phyloP scores from a whole-genome alignment of 768 basidiomycete species.

The Lactarius vividus region DNA sequence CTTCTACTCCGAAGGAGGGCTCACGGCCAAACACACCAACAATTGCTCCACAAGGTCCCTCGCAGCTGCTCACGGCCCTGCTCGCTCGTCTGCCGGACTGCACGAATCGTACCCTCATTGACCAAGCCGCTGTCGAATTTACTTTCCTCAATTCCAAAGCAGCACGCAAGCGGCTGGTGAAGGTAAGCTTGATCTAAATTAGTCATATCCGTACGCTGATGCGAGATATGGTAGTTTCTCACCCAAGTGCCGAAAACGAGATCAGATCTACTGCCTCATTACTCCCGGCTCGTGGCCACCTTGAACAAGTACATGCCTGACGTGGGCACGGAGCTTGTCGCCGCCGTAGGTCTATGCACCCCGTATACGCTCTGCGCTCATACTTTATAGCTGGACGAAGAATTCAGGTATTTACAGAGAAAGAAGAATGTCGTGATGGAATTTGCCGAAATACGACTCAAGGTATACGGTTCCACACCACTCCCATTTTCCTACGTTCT shows the following conservation, averaged over 20 bases:
- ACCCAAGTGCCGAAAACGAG: slow-evolving; percentile 82
- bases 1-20: slow-evolving; percentile 60
- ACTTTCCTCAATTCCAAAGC: slow-evolving; percentile 97
- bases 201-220: background rate
- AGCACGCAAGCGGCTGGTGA: slow-evolving; percentile 85
- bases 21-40: slow-evolving; percentile 57
- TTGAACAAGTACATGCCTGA: slow-evolving; percentile 93
- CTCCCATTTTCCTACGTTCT: background rate
- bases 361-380: slow-evolving; percentile 7
- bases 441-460: slow-evolving; percentile 77
- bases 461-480: slow-evolving; percentile 46
- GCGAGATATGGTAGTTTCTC: slow-evolving; percentile 54
- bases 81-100: slow-evolving; percentile 91
- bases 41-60: slow-evolving; percentile 84
- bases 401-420: slow-evolving; percentile 91
- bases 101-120: slow-evolving; percentile 85
- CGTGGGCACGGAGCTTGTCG: slow-evolving; percentile 77
- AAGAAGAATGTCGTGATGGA: slow-evolving; percentile 94
- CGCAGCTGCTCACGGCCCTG: slow-evolving; percentile 86
- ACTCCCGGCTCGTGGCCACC: slow-evolving; percentile 85
- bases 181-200: slow-evolving; percentile 44
- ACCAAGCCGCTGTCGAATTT: slow-evolving; percentile 94
- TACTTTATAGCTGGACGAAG: slow-evolving; percentile 79
- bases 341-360: slow-evolving; percentile 51
- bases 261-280: slow-evolving; percentile 89